These are phyloP conservation scores for Globisporangium canariense DNA, from an alignment of 352 stramenopile genomes.

Conservation along the genomic window DNA sequence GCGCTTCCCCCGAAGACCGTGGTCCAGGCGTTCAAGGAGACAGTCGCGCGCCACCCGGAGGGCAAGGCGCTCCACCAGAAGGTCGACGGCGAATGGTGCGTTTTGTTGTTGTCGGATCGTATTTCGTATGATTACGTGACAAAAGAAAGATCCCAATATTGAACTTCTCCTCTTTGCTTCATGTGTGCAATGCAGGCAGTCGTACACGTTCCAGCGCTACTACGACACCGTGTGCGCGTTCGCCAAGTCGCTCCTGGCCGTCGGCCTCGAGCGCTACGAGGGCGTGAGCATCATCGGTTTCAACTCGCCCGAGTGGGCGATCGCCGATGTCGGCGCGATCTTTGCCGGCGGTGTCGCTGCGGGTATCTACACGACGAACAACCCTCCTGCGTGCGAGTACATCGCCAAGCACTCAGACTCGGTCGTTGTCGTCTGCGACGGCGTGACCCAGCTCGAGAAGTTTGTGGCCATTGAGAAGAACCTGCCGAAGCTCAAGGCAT, in stretches of 20 bases:
- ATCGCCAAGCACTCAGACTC: slow-evolving; percentile 93
- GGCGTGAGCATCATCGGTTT: slow-evolving; percentile 89
- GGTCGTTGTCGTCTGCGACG: slow-evolving; percentile 91
- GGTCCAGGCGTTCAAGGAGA: slow-evolving; percentile 58
- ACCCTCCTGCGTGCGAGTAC: slow-evolving; percentile 87
- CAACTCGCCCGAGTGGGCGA: slow-evolving; percentile 92
- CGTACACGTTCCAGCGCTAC: slow-evolving; percentile 70
- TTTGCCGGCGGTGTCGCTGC: slow-evolving; percentile 89
- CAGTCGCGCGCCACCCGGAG: slow-evolving; percentile 44
- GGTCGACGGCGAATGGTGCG: slow-evolving; percentile 67
- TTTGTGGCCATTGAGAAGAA: slow-evolving; percentile 87
- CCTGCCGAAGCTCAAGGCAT: slow-evolving; percentile 89
- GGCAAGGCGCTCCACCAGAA: slow-evolving; percentile 68
- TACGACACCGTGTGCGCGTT: slow-evolving; percentile 76
- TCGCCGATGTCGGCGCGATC: slow-evolving; percentile 92
- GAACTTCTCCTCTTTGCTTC: slow-evolving; percentile 5
- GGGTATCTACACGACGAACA: slow-evolving; percentile 97
- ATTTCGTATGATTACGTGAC: neutral
- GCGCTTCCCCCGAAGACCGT: slow-evolving; percentile 46
- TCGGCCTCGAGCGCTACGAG: slow-evolving; percentile 71
- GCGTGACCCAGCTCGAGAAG: slow-evolving; percentile 92
- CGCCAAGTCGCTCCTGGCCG: slow-evolving; percentile 72
- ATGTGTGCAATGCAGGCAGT: slow-evolving; percentile 37
- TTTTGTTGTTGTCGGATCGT: slow-evolving; percentile 11
- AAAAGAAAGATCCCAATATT: neutral